A percentile compares a stretch with the other conserved stretches of the same genome.
Conservation (phyloP, 2,329 filamentous ascomycete genomes). For the Ceratocystis alfenasii region DNA sequence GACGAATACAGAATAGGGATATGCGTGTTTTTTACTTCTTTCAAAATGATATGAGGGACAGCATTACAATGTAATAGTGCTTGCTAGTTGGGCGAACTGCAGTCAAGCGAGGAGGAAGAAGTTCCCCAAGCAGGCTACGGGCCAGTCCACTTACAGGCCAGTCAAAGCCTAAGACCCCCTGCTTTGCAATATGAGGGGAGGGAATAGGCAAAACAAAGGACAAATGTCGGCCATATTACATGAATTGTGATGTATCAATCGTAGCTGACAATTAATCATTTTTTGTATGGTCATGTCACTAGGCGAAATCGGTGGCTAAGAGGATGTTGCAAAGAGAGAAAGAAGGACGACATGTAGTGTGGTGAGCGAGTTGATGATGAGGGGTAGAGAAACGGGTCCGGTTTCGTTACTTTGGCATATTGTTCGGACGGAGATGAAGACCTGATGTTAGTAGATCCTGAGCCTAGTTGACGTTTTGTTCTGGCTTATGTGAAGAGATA, state of each 20-base stretch:
- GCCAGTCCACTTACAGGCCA: background rate
- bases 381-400: too few relatives aligned
- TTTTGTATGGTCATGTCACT: background rate
- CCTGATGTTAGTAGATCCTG: too few relatives aligned
- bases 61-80: too few relatives aligned
- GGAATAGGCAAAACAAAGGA: background rate
- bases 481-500: too few relatives aligned
- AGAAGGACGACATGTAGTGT: background rate
- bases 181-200: background rate
- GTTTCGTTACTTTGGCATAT: too few relatives aligned
- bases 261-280: background rate
- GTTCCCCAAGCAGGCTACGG: background rate
- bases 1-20: background rate
- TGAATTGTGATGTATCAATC: background rate
- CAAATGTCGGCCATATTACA: background rate
- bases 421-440: too few relatives aligned
- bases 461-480: too few relatives aligned
- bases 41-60: too few relatives aligned
- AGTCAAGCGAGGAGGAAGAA: background rate
- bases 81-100: constrained; percentile 3
- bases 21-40: too few relatives aligned
- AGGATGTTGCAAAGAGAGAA: background rate
- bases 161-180: background rate
- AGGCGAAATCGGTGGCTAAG: background rate
- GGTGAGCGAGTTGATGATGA: too few relatives aligned